Percentiles rank a stretch among this genome's conserved stretches.
Conservation (phyloP, 192 early-diverging fungal genomes). For the Backusella morwellensis region DNA sequence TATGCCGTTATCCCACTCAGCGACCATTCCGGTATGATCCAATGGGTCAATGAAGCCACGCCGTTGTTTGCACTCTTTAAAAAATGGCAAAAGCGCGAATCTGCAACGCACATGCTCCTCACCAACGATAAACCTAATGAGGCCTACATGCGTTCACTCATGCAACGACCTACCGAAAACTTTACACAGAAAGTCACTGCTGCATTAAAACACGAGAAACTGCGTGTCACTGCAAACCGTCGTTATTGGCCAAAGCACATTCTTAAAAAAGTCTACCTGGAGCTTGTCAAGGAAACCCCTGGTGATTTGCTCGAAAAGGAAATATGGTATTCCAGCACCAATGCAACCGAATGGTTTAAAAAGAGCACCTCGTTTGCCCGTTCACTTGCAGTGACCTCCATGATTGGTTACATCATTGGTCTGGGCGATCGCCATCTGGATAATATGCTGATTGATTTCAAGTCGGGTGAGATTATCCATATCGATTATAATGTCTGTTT, state of each 20-base stretch:
- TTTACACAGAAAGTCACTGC: constrained; percentile 76
- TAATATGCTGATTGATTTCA: constrained; percentile 86
- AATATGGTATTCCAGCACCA: constrained; percentile 59
- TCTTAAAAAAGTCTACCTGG: constrained; percentile 55
- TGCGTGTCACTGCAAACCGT: constrained; percentile 53
- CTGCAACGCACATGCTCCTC: constrained; percentile 54
- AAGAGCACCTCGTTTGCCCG: constrained; percentile 69
- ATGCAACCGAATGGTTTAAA: constrained; percentile 75
- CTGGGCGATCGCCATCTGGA: constrained; percentile 92
- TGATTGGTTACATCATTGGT: constrained; percentile 88
- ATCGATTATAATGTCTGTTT: constrained; percentile 98
- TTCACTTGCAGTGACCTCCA: constrained; percentile 82
- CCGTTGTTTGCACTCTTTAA: constrained; percentile 78
- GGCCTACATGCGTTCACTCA: constrained; percentile 30
- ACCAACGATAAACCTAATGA: constrained; percentile 27
- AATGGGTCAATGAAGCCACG: constrained; percentile 87
- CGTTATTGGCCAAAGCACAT: constrained; percentile 68
- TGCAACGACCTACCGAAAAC: constrained; percentile 58
- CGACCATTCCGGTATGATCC: constrained; percentile 86
- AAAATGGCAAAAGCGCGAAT: constrained; percentile 73
- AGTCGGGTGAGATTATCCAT: constrained; percentile 85
- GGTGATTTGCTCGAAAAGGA: constrained; percentile 62
- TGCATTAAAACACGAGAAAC: constrained; percentile 53
- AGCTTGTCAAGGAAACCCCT: constrained; percentile 65
- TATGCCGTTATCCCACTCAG: constrained; percentile 86